Evolutionary conservation across 1,284 basidiomycete species (phyloP).

Genomic region (Prillingera fragicola): DNA sequence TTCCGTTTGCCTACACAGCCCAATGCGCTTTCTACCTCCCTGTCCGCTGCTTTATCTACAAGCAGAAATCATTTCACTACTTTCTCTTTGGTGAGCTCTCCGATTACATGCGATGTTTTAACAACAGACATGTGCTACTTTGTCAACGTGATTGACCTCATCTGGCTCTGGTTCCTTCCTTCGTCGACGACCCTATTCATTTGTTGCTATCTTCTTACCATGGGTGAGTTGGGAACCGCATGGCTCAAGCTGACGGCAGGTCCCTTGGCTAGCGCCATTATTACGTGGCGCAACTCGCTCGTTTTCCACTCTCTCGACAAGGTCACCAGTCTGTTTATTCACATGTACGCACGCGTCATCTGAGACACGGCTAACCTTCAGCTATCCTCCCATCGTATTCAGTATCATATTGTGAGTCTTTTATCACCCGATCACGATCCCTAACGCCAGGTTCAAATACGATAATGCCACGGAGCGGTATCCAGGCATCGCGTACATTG

Average conservation of each 20-base stretch:
- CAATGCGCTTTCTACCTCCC: constrained; percentile 72
- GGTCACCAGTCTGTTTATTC: constrained; percentile 83
- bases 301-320: constrained; percentile 94
- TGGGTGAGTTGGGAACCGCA: constrained; percentile 50
- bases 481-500: constrained; percentile 62
- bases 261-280: constrained; percentile 82
- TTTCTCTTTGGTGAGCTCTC: constrained; percentile 69
- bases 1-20: constrained; percentile 56
- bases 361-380: constrained; percentile 1
- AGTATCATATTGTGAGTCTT: constrained; percentile 73
- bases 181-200: constrained; percentile 67
- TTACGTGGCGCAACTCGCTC: constrained; percentile 92
- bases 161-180: constrained; percentile 81
- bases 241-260: constrained; percentile 46
- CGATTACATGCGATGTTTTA: background rate
- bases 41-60: constrained; percentile 72
- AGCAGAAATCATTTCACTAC: constrained; percentile 82
- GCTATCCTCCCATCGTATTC: constrained; percentile 70
- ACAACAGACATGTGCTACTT: constrained; percentile 64
- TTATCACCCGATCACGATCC: background rate
- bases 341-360: constrained; percentile 56
- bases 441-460: constrained; percentile 12
- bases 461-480: constrained; percentile 57
- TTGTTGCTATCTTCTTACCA: constrained; percentile 78
- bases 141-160: constrained; percentile 76